Evolutionary conservation across 2,329 filamentous ascomycete species (phyloP).

Genomic region (Colletotrichum cuscutae): DNA sequence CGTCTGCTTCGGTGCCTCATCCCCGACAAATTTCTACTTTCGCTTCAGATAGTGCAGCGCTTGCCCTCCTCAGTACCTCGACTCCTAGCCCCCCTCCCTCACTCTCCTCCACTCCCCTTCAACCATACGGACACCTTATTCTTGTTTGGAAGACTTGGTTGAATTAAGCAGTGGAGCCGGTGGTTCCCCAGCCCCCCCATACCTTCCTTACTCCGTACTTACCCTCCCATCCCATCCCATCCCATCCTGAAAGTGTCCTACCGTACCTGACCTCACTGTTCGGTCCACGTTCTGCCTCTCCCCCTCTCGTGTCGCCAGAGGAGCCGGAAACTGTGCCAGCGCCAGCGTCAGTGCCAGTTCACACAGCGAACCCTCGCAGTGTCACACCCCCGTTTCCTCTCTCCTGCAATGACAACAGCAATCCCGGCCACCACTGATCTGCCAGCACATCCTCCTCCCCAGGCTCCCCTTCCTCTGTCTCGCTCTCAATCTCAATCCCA

Average conservation of each 20-base stretch:
- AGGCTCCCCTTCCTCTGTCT: background rate
- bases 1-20: conserved; percentile 12
- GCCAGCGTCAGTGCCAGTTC: background rate
- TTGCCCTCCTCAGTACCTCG: background rate
- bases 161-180: background rate
- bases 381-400: conserved; percentile 18
- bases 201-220: conserved; percentile 4
- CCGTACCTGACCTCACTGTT: background rate
- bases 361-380: background rate
- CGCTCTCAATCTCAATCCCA: conserved; percentile 37
- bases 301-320: background rate
- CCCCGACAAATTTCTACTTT: conserved; percentile 18
- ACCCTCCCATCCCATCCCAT: too few relatives aligned
- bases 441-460: conserved; percentile 37
- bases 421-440: conserved; percentile 45
- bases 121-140: background rate
- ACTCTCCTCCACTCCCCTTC: background rate
- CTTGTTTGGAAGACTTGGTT: background rate
- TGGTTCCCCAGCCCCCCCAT: conserved; percentile 7
- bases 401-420: conserved; percentile 46
- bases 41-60: background rate
- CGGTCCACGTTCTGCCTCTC: conserved; percentile 3
- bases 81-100: background rate
- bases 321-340: conserved; percentile 5
- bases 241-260: background rate